Base-by-base conservation (phyloP, 805 yeast genomes). In the Myxozyma monticola region DNA sequence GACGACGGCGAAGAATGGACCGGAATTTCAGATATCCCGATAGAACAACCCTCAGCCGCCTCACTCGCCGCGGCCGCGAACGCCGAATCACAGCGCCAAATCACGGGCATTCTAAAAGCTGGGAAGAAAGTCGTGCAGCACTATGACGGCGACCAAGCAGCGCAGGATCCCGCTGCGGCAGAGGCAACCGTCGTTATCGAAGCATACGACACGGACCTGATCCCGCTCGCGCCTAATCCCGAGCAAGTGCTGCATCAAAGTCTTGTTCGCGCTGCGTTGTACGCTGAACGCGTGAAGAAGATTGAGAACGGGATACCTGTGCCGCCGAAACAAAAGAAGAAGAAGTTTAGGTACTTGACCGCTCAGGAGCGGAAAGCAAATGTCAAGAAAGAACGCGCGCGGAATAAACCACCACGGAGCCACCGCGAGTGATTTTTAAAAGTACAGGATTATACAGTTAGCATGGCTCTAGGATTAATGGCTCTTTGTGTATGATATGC, bases 291-390 rank as follows among this genome's bases (percentile, higher is more conserved):
- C 8, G 54, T 53, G 34, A 46, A 57, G 67, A 74, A 36, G 77
- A 79, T 59, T 69, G 73, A 25, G 18, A 34, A 31, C 15, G 53
- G 62, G 49, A 17, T 48, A 47, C 24, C 60, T 31, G 57, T 61
- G 9, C 58, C 62, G 38, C 58, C 60, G 22, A 62, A 62, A 55
- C 57, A 57, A 52, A 78, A 75, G 69, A 84, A 84, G 77, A 84
- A 81, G 76, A 90, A 90, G 76, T 89, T 89, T 64, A 80, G 96
- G 70, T 91, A 90, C 62, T 75, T 90, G 67, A 79, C 93, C 42
- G 88, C 88, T 67, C 70, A 75, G 24, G 96, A 89, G 69, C 79
- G 98, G 69, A 81, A 71, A 61, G 68, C 67, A 18, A 79, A 80
- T 51, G 77, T 59, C 26, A 37, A 60, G 26, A 79, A 71, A 68